phyloP scores from a whole-genome alignment of 78 protist species.

The Planoprotostelium fungivorum region DNA sequence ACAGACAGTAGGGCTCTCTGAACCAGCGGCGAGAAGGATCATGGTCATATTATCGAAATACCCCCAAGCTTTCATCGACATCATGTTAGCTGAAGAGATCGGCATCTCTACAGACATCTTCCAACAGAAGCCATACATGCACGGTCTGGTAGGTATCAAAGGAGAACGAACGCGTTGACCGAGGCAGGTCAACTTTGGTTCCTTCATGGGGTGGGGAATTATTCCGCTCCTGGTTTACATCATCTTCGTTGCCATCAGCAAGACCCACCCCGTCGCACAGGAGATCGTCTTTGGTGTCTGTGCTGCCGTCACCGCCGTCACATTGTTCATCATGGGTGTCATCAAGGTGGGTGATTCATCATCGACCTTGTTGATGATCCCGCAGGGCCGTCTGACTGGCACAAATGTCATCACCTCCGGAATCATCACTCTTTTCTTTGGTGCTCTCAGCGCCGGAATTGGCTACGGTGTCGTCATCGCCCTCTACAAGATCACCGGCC shows the following conservation, averaged over 20 bases:
- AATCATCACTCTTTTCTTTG: constrained; percentile 30
- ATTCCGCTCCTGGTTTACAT: constrained; percentile 43
- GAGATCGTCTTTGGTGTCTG: constrained; percentile 26
- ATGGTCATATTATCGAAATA: constrained; percentile 40
- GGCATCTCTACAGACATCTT: constrained; percentile 53
- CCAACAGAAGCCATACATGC: constrained; percentile 38
- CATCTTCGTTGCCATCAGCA: constrained; percentile 4
- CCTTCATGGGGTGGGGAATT: constrained; percentile 33
- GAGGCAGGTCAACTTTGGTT: constrained; percentile 25
- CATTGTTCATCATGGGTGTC: constrained; percentile 48
- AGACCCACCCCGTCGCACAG: not conserved
- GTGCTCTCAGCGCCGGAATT: constrained; percentile 29
- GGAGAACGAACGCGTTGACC: constrained; percentile 4
- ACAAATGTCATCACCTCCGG: constrained; percentile 17
- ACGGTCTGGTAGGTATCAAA: constrained; percentile 18
- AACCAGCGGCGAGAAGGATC: constrained; percentile 27
- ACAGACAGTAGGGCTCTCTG: constrained; percentile 2
- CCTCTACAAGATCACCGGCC: not conserved
- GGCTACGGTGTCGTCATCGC: constrained; percentile 7
- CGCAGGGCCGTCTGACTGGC: constrained; percentile 2
- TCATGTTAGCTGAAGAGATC: constrained; percentile 60
- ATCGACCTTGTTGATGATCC: not conserved
- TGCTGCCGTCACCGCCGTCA: constrained; percentile 24
- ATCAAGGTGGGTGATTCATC: constrained; percentile 17
- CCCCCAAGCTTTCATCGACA: constrained; percentile 47